phyloP scores from a whole-genome alignment of 306 rosid genomes.

The Cicer arietinum region DNA sequence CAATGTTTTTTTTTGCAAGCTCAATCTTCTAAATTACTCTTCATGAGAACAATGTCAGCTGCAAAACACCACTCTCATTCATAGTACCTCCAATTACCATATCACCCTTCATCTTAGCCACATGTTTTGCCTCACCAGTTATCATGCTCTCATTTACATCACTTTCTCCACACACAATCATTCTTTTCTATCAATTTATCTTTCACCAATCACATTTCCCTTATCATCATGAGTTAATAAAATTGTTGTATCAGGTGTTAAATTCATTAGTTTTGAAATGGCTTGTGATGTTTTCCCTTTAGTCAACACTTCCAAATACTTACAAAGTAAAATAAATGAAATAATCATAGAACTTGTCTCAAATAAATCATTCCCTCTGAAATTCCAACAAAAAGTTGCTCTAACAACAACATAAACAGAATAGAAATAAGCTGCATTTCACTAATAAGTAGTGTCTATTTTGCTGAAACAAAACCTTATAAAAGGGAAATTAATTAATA shows the following conservation, averaged over 20 bases:
- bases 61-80: conserved; percentile 86
- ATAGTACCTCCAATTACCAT: conserved; percentile 82
- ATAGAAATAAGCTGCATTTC: conserved; percentile 83
- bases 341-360: conserved; percentile 89
- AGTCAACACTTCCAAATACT: no score
- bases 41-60: conserved; percentile 86
- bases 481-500: no score
- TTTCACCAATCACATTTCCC: conserved; percentile 57
- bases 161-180: conserved; percentile 74
- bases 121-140: conserved; percentile 79
- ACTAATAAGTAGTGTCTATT: no score
- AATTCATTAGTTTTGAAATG: conserved; percentile 83
- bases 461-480: no score
- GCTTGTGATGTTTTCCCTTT: conserved; percentile 87
- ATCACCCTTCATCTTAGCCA: conserved; percentile 63
- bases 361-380: conserved; percentile 76
- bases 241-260: conserved; percentile 74
- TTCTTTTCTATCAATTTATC: conserved; percentile 66
- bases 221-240: conserved; percentile 57
- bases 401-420: conserved; percentile 73
- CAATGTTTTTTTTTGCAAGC: conserved; percentile 50
- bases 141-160: conserved; percentile 90
- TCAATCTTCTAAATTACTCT: conserved; percentile 71
- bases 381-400: conserved; percentile 58
- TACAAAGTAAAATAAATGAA: conserved; percentile 74